These are phyloP conservation scores for Neurospora pannonica DNA, from an alignment of 495 filamentous ascomycete species.

Conservation along the genomic window DNA sequence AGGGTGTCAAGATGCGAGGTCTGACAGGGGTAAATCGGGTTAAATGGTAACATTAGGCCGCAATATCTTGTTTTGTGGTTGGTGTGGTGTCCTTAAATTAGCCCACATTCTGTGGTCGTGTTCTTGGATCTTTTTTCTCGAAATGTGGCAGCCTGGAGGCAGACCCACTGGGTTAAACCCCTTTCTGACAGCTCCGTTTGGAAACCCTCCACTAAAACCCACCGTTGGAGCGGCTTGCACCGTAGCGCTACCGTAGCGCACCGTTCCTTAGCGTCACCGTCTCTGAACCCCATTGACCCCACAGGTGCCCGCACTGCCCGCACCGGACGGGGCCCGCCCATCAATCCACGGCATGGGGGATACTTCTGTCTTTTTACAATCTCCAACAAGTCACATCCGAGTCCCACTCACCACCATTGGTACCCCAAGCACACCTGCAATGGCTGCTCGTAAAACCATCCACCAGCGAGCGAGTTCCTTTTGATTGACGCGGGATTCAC, in stretches of 20 bases:
- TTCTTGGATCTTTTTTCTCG: not conserved
- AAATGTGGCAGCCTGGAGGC: not conserved
- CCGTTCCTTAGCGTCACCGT: not conserved
- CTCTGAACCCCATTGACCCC: not conserved
- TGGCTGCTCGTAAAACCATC: not conserved
- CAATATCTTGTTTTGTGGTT: not conserved
- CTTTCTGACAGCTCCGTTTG: not conserved
- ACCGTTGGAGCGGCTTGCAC: not conserved
- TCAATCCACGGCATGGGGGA: not conserved
- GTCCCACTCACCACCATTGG: not conserved
- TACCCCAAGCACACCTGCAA: not conserved
- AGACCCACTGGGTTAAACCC: not conserved
- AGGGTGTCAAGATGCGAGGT: not conserved
- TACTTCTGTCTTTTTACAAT: not conserved
- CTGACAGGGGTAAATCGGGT: not conserved
- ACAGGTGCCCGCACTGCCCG: not conserved
- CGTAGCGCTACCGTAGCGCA: not conserved
- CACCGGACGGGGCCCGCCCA: not conserved
- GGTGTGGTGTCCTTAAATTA: not conserved
- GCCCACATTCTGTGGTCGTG: not conserved
- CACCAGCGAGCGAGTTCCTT: not conserved
- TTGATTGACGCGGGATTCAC: not conserved
- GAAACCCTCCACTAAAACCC: not conserved
- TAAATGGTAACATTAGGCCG: not conserved
- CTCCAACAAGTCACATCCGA: not conserved